phyloP scores from a whole-genome alignment of 805 yeast genomes.

The Dipodascus geniculatus region DNA sequence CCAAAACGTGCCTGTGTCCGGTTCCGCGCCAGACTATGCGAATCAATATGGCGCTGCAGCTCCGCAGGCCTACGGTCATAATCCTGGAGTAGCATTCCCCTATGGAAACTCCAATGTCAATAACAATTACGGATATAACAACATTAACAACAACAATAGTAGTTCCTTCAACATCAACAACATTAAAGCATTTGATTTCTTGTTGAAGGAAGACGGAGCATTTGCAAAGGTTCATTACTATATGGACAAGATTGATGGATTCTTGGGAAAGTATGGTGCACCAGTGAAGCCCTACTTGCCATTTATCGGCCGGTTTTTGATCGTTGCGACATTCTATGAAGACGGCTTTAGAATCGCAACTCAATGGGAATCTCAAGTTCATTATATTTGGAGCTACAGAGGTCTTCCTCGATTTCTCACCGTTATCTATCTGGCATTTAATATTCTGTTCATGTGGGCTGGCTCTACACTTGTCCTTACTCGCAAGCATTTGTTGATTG shows the following conservation, averaged over 20 bases:
- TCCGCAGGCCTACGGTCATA: neutral
- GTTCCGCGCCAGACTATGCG: neutral
- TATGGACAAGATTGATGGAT: conserved; percentile 22
- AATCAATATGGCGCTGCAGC: neutral
- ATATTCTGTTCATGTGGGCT: conserved; percentile 55
- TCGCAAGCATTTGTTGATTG: conserved; percentile 54
- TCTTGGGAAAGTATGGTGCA: conserved; percentile 22
- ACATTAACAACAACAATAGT: neutral
- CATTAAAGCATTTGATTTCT: neutral
- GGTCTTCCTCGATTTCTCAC: conserved; percentile 70
- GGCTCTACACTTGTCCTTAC: conserved; percentile 64
- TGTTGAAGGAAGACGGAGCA: conserved; percentile 4
- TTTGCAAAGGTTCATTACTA: conserved; percentile 10
- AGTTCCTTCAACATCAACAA: neutral
- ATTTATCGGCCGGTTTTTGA: conserved; percentile 74
- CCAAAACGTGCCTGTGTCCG: neutral
- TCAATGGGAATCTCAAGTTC: conserved; percentile 89
- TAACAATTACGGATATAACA: neutral
- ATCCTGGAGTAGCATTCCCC: neutral
- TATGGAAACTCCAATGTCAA: neutral
- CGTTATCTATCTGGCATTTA: conserved; percentile 50
- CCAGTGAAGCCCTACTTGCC: conserved; percentile 47
- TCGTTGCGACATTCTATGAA: conserved; percentile 88
- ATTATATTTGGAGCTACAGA: conserved; percentile 68
- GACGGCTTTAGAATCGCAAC: conserved; percentile 73